phyloP scores from a whole-genome alignment of 2,329 filamentous ascomycete genomes.

The Davidsoniella australis region DNA sequence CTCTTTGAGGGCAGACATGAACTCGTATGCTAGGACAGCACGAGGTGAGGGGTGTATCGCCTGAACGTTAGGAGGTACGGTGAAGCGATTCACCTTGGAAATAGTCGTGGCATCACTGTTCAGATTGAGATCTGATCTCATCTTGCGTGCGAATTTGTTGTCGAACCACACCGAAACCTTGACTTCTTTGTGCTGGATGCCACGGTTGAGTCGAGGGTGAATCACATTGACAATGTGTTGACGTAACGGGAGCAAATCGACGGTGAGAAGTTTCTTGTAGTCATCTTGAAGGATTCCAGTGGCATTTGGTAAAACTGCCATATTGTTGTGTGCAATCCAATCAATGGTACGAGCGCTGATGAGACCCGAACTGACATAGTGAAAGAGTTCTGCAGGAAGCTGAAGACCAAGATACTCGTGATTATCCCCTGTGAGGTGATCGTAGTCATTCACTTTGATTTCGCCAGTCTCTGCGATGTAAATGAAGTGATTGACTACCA shows the following conservation, averaged over 20 bases:
- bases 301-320: constrained; percentile 65
- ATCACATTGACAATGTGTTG: constrained; percentile 64
- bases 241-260: constrained; percentile 55
- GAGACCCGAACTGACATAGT: constrained; percentile 72
- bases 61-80: constrained; percentile 17
- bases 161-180: constrained; percentile 74
- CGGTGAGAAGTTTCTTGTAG: constrained; percentile 64
- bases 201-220: constrained; percentile 63
- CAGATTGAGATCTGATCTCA: constrained; percentile 20
- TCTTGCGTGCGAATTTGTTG: constrained; percentile 45
- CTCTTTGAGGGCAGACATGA: constrained; percentile 50
- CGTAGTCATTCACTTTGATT: constrained; percentile 55
- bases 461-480: constrained; percentile 63
- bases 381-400: constrained; percentile 75
- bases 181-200: constrained; percentile 65
- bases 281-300: constrained; percentile 66
- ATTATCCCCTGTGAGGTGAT: constrained; percentile 62
- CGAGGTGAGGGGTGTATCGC: constrained; percentile 2
- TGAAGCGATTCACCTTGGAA: constrained; percentile 37
- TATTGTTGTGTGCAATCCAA: constrained; percentile 65
- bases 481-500: constrained; percentile 77
- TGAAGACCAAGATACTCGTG: constrained; percentile 84
- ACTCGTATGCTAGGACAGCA: constrained; percentile 38
- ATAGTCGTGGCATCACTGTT: constrained; percentile 30
- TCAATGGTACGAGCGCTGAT: constrained; percentile 65